Percentiles rank a stretch among this genome's conserved stretches.
These are phyloP conservation scores for Homolaphlyctis polyrhiza DNA, from an alignment of 371 early-diverging fungal species.

Conservation along the genomic window DNA sequence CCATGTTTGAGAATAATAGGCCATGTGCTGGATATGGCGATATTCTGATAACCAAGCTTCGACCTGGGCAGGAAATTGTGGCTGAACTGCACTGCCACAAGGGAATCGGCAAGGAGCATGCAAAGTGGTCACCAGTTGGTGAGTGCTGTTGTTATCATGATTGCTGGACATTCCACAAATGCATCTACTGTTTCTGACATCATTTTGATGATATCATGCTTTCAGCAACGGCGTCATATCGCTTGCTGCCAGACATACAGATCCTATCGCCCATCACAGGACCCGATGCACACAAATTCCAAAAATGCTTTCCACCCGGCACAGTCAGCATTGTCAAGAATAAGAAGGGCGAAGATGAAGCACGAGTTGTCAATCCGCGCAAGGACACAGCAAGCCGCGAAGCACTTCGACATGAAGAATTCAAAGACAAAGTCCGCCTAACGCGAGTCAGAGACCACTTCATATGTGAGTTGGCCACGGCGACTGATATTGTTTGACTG, in stretches of 20 bases:
- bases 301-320: constrained; percentile 86
- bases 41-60: constrained; percentile 92
- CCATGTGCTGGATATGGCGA: constrained; percentile 78
- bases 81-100: constrained; percentile 88
- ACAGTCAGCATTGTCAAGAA: constrained; percentile 78
- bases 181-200: too few species aligned
- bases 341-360: constrained; percentile 60
- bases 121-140: constrained; percentile 98
- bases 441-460: constrained; percentile 93
- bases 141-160: constrained; percentile 11
- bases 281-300: constrained; percentile 82
- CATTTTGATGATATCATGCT: constrained; percentile 5
- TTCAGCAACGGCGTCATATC: constrained; percentile 88
- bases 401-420: constrained; percentile 90
- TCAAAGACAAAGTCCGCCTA: constrained; percentile 85
- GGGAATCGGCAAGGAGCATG: constrained; percentile 95
- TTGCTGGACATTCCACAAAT: constrained; percentile 9
- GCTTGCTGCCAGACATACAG: constrained; percentile 89
- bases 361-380: constrained; percentile 87
- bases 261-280: constrained; percentile 82
- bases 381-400: constrained; percentile 96
- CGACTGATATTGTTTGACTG: neutral
- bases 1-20: constrained; percentile 55
- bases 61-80: constrained; percentile 87
- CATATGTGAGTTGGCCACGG: constrained; percentile 69